These are phyloP conservation scores for Globisporangium heterothallicum DNA, from an alignment of 352 stramenopile species.

Conservation along the genomic window DNA sequence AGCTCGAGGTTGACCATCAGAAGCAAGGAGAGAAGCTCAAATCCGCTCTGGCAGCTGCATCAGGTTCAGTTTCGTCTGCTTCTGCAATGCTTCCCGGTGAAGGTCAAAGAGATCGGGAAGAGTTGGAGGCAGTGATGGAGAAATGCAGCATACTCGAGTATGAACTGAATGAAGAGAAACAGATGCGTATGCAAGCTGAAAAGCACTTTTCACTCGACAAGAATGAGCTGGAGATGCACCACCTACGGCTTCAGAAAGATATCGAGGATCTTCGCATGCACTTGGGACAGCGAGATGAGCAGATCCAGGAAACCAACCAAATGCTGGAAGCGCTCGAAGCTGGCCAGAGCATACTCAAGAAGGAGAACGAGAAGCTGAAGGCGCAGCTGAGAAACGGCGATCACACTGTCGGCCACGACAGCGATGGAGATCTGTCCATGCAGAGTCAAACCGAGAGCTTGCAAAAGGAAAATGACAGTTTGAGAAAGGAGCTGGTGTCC, in stretches of 20 bases:
- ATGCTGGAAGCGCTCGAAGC: conserved; percentile 34
- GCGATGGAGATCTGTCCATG: conserved; percentile 1
- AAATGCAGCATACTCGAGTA: conserved; percentile 10
- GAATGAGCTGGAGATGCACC: conserved; percentile 28
- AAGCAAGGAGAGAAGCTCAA: conserved; percentile 11
- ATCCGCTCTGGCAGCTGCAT: neutral
- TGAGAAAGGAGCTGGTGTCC: conserved; percentile 13
- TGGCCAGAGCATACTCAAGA: conserved; percentile 25
- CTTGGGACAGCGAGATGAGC: conserved; percentile 19
- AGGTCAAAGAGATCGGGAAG: neutral
- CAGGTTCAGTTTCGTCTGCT: neutral
- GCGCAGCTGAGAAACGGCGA: conserved; percentile 15
- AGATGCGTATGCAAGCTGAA: conserved; percentile 20
- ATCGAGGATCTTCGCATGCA: conserved; percentile 17
- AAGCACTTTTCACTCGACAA: conserved; percentile 19
- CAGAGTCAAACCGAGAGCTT: neutral
- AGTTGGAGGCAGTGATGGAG: neutral
- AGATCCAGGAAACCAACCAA: conserved; percentile 25
- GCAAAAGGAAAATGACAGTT: neutral
- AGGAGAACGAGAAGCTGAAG: conserved; percentile 31
- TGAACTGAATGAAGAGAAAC: conserved; percentile 11
- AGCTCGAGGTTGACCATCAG: conserved; percentile 40
- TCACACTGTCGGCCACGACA: neutral
- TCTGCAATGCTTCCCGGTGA: neutral
- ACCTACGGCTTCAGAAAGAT: conserved; percentile 10